These are phyloP conservation scores for Penicillium coffeae DNA, from an alignment of 495 filamentous ascomycete species.

Conservation along the genomic window DNA sequence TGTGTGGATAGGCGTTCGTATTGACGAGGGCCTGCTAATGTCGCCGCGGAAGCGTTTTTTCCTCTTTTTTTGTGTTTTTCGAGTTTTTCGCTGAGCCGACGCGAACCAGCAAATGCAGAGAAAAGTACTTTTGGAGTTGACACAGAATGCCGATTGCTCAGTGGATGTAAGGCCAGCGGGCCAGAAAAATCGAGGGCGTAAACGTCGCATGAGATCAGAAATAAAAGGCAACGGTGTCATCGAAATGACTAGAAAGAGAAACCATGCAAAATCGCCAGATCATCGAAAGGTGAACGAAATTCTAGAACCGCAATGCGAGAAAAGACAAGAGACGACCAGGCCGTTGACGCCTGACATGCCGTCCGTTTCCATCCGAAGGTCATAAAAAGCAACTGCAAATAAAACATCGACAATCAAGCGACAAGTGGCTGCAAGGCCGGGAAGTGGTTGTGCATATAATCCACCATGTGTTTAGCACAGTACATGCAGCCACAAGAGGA, in stretches of 20 bases:
- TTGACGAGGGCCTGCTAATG: conserved; percentile 26
- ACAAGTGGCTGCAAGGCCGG: conserved; percentile 56
- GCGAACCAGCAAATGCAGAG: conserved; percentile 29
- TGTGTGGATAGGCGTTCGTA: conserved; percentile 5
- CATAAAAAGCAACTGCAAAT: conserved; percentile 15
- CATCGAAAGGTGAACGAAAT: conserved; percentile 19
- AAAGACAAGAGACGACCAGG: conserved; percentile 11
- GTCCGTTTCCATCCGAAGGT: conserved; percentile 15
- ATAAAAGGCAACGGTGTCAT: conserved; percentile 35
- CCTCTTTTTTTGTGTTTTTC: conserved; percentile 29
- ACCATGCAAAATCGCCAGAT: conserved; percentile 27
- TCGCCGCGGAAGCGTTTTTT: conserved; percentile 37
- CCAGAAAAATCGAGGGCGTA: conserved; percentile 22
- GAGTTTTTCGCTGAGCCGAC: conserved; percentile 28
- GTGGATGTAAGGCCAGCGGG: conserved; percentile 19
- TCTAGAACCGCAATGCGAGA: conserved; percentile 23
- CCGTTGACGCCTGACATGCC: conserved; percentile 6
- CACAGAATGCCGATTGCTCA: conserved; percentile 24
- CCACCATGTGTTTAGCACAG: conserved; percentile 59
- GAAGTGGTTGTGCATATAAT: conserved; percentile 62
- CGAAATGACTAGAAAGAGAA: conserved; percentile 31
- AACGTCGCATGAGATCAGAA: conserved; percentile 27
- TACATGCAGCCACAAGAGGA: conserved; percentile 66
- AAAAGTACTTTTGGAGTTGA: conserved; percentile 38
- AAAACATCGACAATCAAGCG: conserved; percentile 20